These are phyloP conservation scores for Fraxinus nigra DNA, from an alignment of 305 asterid genomes.

Conservation along the genomic window DNA sequence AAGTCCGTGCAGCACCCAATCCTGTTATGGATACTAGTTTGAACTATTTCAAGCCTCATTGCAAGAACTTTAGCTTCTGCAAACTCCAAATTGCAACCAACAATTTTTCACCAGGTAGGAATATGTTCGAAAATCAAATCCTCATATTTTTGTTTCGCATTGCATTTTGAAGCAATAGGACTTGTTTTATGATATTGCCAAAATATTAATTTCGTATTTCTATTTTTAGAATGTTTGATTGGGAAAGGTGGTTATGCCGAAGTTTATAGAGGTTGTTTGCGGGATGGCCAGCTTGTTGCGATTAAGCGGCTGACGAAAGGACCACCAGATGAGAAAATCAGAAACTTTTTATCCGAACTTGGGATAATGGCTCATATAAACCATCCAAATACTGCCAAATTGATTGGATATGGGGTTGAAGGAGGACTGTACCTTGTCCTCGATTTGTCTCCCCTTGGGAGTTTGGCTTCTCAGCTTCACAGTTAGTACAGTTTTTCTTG, in stretches of 20 bases:
- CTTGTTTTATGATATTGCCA: background rate
- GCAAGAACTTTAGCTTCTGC: conserved; percentile 62
- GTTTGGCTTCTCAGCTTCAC: conserved; percentile 87
- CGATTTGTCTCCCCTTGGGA: conserved; percentile 86
- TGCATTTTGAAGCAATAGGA: background rate
- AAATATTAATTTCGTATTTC: background rate
- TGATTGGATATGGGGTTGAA: conserved; percentile 93
- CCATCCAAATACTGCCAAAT: conserved; percentile 86
- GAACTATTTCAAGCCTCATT: conserved; percentile 73
- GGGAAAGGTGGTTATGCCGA: conserved; percentile 98
- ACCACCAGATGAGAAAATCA: conserved; percentile 53
- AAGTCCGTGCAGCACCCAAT: conserved; percentile 22
- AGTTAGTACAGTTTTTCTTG: conserved; percentile 40
- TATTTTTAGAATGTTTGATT: conserved; percentile 50
- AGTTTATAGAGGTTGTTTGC: conserved; percentile 73
- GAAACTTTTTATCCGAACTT: conserved; percentile 76
- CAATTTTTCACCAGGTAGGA: conserved; percentile 65
- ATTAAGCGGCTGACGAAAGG: conserved; percentile 71
- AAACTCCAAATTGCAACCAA: conserved; percentile 79
- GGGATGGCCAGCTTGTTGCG: conserved; percentile 71
- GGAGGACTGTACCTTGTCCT: conserved; percentile 85
- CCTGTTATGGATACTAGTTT: conserved; percentile 43
- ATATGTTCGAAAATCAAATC: background rate
- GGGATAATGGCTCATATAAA: conserved; percentile 95
- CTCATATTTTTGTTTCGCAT: background rate